Evolutionary conservation across 805 yeast genomes (phyloP), one percentile per base, ranked within the genome.

Genomic region (Wickerhamia fluorescens): DNA sequence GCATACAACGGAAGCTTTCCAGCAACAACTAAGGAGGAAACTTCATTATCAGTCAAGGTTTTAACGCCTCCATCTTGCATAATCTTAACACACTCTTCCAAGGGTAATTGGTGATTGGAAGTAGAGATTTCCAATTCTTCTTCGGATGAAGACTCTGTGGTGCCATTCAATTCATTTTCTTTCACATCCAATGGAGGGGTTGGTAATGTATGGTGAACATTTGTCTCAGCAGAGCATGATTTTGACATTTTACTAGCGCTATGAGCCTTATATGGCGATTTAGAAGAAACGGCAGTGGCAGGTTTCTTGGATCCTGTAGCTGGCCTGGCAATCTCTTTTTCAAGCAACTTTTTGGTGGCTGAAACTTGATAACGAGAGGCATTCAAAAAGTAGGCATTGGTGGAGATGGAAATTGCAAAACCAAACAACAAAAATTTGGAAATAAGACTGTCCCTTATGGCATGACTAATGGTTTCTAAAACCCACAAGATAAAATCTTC

Each of bases 1-100:
- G 97, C 95, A 53, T 92, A 92, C 31, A 92, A 61, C 20, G 98
- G 97, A 37, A 92, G 61, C 49, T 83, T 83, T 20, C 94, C 94
- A 3, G 69, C 58, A 7, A 74, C 66, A 20, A 80, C 88, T 33
- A 92, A 70, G 2, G 71, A 55, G 2, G 79, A 70, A 38, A 92
- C 73, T 58, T 92, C 95, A 25, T 72, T 78, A 53, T 92, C 73
- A 32, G 59, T 61, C 40, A 92, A 70, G 16, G 71, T 64, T 41
- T 72, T 69, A 24, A 85, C 72, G 14, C 75, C 64, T 12, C 96
- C 96, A 1, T 72, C 75, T 49, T 84, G 78, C 64, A 82, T 53
- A 11, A 75, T 49, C 15, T 68, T 66, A 26, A 68, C 62, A 34
- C 85, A 67, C 36, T 81, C 85, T 4, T 80, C 94, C 21, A 77